These are phyloP conservation scores for Xylariaceae sp. DNA, from an alignment of 2,329 filamentous ascomycete genomes.

Conservation along the genomic window DNA sequence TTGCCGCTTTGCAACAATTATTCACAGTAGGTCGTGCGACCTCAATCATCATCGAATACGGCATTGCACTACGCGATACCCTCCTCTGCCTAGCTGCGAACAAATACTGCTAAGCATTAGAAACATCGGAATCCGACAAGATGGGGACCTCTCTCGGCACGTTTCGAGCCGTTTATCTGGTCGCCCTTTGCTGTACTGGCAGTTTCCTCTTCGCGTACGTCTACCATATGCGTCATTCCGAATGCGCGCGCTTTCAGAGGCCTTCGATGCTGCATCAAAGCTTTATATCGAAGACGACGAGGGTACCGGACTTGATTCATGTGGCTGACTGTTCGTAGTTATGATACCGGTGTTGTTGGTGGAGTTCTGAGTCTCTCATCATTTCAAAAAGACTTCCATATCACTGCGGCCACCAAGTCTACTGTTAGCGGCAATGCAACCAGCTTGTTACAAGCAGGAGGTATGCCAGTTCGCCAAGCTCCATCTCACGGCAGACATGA, in stretches of 20 bases:
- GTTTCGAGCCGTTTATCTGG: conserved; percentile 38
- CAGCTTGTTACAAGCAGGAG: conserved; percentile 41
- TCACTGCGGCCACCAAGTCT: conserved; percentile 28
- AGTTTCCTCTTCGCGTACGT: conserved; percentile 35
- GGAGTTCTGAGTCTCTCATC: conserved; percentile 38
- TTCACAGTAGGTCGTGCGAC: no score
- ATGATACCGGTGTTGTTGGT: conserved; percentile 44
- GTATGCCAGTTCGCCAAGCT: conserved; percentile 19
- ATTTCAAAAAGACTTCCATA: conserved; percentile 39
- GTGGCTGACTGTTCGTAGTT: conserved; percentile 26
- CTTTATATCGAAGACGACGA: no score
- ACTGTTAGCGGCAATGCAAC: conserved; percentile 39
- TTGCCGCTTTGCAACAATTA: no score
- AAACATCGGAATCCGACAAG: not conserved
- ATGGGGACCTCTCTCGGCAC: conserved; percentile 30
- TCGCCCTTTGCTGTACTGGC: conserved; percentile 37
- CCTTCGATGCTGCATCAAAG: no score
- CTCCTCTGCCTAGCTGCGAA: no score
- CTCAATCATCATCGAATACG: no score
- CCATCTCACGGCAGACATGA: not conserved
- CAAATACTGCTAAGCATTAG: no score
- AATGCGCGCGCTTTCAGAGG: not conserved
- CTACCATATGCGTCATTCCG: not conserved
- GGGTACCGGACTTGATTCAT: not conserved
- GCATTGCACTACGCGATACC: no score